Evolutionary conservation across 2,329 filamentous ascomycete genomes (phyloP), one percentile per base, ranked within the genome.

Genomic region (Trichoderma oligosporum): DNA sequence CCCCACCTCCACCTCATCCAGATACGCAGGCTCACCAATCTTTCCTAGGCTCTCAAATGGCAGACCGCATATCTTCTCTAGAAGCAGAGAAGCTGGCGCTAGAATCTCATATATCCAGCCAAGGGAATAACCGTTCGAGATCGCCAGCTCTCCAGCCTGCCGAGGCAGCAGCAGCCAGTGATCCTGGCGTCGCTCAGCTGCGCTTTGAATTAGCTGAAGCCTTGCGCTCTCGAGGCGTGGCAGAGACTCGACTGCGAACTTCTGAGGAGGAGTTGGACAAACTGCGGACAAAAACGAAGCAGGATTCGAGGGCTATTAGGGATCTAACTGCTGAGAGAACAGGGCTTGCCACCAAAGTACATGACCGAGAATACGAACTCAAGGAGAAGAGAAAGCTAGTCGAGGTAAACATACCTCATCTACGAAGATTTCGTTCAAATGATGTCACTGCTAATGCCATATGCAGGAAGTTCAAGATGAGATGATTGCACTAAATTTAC

Each of bases 321-420:
- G 75, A 81, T 20, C 74, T 95, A 16, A 82, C 84, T 18, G 74
- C 77, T 22, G 85, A 91, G 65, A 82, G 83, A 31, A 77, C 80
- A 16, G 72, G 78, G 2, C 74, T 94, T 16, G 78, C 82, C 48
- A 80, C 84, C 39, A 86, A 86, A 61, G 75, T 96, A 38, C 85
- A 83, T 61, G 93, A 97, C 70, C 79, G 88, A 27, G 90, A 95
- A 61, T 89, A 95, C 65, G 94, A 97, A 76, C 73, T 97, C 29
- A 82, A 81, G 56, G 89, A 85, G 59, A 97, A 97, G 77, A 84
- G 85, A 29, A 90, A 92, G 70, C 75, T 97, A 62, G 81, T 96
- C 2, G 87, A 91, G 77, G 85, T 87, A 65, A 12, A 56, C 62
- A 48, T 38, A n/a, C 12, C 20, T 1, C n/a, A 36, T 39, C 7